These are phyloP conservation scores for Elsinoe ampelina DNA, from an alignment of 2,329 filamentous ascomycete genomes.

Conservation along the genomic window DNA sequence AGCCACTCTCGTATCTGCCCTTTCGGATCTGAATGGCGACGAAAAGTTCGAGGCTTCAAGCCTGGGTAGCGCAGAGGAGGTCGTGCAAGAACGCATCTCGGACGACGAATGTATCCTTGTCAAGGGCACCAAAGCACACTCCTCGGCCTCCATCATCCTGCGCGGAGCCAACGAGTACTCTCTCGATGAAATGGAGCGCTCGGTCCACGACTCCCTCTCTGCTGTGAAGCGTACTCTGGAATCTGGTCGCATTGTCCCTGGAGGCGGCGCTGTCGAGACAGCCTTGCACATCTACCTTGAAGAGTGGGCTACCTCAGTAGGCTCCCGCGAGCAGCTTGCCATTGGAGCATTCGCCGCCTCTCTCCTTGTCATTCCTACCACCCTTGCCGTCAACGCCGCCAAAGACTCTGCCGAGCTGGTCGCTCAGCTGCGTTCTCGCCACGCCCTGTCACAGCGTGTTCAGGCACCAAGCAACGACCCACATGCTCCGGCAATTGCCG, in stretches of 20 bases:
- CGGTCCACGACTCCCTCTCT: conserved; percentile 90
- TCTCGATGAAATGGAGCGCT: conserved; percentile 98
- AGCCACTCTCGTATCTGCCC: conserved; percentile 80
- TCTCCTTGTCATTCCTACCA: conserved; percentile 90
- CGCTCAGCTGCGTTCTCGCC: conserved; percentile 85
- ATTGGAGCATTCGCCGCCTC: conserved; percentile 96
- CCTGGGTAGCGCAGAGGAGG: conserved; percentile 86
- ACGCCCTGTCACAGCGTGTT: conserved; percentile 87
- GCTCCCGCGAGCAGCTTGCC: conserved; percentile 91
- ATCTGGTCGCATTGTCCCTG: conserved; percentile 92
- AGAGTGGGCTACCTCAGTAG: conserved; percentile 93
- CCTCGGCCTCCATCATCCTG: conserved; percentile 89
- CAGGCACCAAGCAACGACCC: conserved; percentile 40
- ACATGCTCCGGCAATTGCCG: conserved; percentile 15
- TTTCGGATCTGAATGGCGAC: conserved; percentile 95
- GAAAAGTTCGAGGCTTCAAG: conserved; percentile 90
- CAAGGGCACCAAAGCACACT: conserved; percentile 85
- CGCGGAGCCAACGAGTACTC: conserved; percentile 93
- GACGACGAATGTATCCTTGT: conserved; percentile 97
- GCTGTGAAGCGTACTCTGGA: conserved; percentile 96
- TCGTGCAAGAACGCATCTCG: conserved; percentile 95
- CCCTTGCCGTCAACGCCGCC: conserved; percentile 89
- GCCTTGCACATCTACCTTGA: conserved; percentile 98
- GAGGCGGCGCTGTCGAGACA: conserved; percentile 95
- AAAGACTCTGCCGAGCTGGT: conserved; percentile 94